Base-by-base conservation (phyloP, 1,284 basidiomycete species). In the Cystobasidium pallidum region DNA sequence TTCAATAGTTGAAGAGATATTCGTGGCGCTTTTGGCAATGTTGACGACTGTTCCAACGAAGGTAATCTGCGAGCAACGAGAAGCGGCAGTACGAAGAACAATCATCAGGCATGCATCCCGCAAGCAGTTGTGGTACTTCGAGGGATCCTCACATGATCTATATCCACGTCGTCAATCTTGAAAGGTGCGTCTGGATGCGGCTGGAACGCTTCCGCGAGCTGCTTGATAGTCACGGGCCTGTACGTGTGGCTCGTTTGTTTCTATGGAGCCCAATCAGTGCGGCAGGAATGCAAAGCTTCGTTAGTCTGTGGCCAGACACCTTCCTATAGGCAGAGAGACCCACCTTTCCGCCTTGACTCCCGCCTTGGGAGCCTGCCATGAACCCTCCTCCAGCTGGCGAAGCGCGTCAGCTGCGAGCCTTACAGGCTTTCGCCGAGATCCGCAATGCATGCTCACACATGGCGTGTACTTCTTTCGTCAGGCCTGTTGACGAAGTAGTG, bases 101-200 rank as follows among this genome's bases (percentile, higher is more conserved):
- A 61, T 8, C 26, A 28, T 34, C 13, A 32, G 26, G 43, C 7
- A 19, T 36, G 43, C 24, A 52, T 24, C 26, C 45, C 13, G 28
- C 51, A 11, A 61, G 34, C 3, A 17, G 28, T 32, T 2, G 17
- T 45, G n/a, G 41, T 2, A 13, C 47, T 28, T 0, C 39, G 13
- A n/a, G 34, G 36, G 28, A 39, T 21, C 32, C 84, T 72, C 75
- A 92, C 91, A 81, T 93, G 91, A 65, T 89, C 89, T 70, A 95
- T 84, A 75, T 95, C 91, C 4, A 85, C 82, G 24, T 88, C 88
- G 75, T 94, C 92, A 58, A 97, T 85, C 67, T 84, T 85, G 86
- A 93, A 94, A 65, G 94, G 91, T 1, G 92, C 89, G 76, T 98
- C 94, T 0, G 89, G 85, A 79, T 96, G 91, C 6, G 88, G 85